Base-by-base conservation (phyloP, 2,329 filamentous ascomycete species). In the Pleomassaria siparia region DNA sequence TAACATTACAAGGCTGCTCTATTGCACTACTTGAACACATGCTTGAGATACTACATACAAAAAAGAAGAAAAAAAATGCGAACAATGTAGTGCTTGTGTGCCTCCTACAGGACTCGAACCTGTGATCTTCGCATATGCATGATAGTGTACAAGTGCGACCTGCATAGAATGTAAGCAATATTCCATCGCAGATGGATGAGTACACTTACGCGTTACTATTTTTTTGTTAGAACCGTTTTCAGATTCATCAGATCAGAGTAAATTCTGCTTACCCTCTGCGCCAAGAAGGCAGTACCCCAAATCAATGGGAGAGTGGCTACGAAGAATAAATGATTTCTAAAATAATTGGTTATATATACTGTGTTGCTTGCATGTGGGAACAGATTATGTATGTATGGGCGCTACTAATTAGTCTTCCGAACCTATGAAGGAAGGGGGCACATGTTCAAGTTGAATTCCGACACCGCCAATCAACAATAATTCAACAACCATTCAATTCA, bases 101-200 rank as follows among this genome's bases (percentile, higher is more conserved):
- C 43, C 43, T 5, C 36, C 20, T 37, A 44, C 43, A 37, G 43
- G 43, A 44, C 36, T 44, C 28, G 43, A 44, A 44, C 43, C 43
- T 35, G 24, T 45, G 43, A 45, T 45, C 43, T 45, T 45, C 35
- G 43, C 43, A 45, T 45, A 22, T 45, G 43, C 32, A 21, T 40
- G 20, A 28, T 10, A 21, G 7, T 12, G 18, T 45, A 45, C 43
- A 45, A 45, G 43, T 45, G 43, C 43, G 35, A 45, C 43, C 29
- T 26, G 25, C 7, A 26, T 26, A 26, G 6, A 7, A 26, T 26
- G 12, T 12, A 26, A 26, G 25, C 25, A 6, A 26, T 12, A 12
- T 26, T 7, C 25, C 7, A 26, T 26, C 43, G 16, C 33, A n/a
- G n/a, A n/a, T 16, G 20, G 9, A 15, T 35, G 32, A n/a, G 5